Evolutionary conservation across 108 stramenopile genomes (phyloP), one percentile per base, ranked within the genome.

Genomic region (Nitzschia sp.): DNA sequence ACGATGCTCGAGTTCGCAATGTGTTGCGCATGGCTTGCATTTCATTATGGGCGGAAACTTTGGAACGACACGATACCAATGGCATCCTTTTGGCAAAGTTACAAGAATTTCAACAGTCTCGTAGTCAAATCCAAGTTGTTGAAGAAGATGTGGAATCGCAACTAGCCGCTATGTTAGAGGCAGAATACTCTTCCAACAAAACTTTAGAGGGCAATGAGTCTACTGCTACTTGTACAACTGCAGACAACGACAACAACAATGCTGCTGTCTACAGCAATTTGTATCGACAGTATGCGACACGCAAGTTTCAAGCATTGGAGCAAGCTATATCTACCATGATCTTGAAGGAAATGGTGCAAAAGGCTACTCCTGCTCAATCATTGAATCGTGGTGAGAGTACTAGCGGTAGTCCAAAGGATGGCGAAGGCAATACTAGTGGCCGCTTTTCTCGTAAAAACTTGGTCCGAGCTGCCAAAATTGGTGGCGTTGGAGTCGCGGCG

Each of bases 1-100:
- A 82, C 56, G 84, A 85, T 71, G 84, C 79, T 2, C 61, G 84
- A 38, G 67, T 85, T 18, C 66, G 84, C 34, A 78, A 85, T 64
- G 81, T 85, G 0, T 60, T 85, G 31, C 79, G 82, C 65, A 71
- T 69, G 53, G 78, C 81, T 15, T 85, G 78, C 55, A 71, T 82
- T 1, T 72, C 75, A 60, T 34, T 82, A 3, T 63, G 82, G 45
- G 38, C 61, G 13, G 61, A 62, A 25, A 21, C 19, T 59, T 77
- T 28, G 38, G 59, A 51, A 72, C 69, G 19, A 78, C 69, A 15
- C 18, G 80, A 30, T 29, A 64, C 36, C 63, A 70, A 68, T 62
- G 33, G 18, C 21, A 55, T 35, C 58, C 30, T 74, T 2, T 46
- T 1, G 36, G 26, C 19, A 46, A 3, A 45, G 5, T 26, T 62